Evolutionary conservation across 179 eudicot genomes (phyloP).

Genomic region (Beta macrorhiza): DNA sequence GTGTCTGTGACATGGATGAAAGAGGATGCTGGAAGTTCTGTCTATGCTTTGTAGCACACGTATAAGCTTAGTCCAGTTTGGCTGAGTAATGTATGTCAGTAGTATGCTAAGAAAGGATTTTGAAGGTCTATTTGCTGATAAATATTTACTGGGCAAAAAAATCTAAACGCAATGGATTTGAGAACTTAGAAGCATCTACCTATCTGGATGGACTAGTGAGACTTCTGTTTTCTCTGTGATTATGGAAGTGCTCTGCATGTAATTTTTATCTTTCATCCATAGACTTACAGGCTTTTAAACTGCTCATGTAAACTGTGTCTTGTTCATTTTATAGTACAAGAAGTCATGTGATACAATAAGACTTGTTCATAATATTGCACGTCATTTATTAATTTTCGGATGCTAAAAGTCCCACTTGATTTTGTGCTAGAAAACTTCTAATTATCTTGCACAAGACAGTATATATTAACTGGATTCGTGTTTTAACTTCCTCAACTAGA

Average conservation of each 20-base stretch:
- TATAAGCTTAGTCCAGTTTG: neutral
- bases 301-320: neutral
- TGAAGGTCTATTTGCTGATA: neutral
- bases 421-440: neutral
- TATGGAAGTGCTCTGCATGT: neutral
- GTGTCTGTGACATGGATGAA: neutral
- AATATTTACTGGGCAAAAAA: neutral
- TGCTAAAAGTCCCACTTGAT: neutral
- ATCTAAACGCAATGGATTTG: neutral
- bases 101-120: neutral
- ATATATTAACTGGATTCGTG: neutral
- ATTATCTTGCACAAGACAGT: neutral
- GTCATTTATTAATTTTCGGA: neutral
- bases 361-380: neutral
- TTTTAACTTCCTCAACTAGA: neutral
- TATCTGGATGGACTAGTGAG: neutral
- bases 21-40: neutral
- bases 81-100: neutral
- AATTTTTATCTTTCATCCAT: neutral
- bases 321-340: neutral
- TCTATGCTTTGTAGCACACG: neutral
- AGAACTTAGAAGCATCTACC: neutral
- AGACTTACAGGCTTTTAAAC: neutral
- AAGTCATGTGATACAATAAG: neutral
- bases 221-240: slow-evolving; percentile 1